Base-by-base conservation (phyloP, 768 basidiomycete species). In the Cyathus striatus region DNA sequence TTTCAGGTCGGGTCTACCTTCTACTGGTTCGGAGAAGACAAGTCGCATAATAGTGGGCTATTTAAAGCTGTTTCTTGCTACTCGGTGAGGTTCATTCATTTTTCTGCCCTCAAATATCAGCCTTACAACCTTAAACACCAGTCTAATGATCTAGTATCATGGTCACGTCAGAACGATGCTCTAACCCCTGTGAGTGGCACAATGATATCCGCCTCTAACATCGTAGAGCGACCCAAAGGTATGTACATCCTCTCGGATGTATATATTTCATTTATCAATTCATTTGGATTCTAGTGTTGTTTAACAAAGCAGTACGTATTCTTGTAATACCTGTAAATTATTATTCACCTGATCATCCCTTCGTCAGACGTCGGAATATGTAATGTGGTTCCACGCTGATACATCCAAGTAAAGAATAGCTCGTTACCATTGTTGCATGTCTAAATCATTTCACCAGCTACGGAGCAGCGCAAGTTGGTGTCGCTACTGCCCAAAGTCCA, bases 341-440 rank as follows among this genome's bases (percentile, higher is more conserved):
- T n/a, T n/a, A n/a, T n/a, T n/a, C n/a, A n/a, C n/a, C n/a, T n/a
- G n/a, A n/a, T n/a, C n/a, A n/a, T n/a, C n/a, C n/a, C n/a, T 16
- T 18, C 9, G n/a, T 14, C 42, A 81, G 78, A 80, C 73, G 50
- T 64, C 64, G 5, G 76, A 80, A 64, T 81, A 80, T 53, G 80
- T 81, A 17, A 79, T 83, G 79, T 83, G 80, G 80, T 83, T 83
- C 64, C 80, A 83, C 56, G 79, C 77, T 6, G 80, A 83, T 50
- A 68, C 65, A 18, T 76, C 75, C 47, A 73, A 78, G 79, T 79
- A 47, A 64, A 57, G 22, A 13, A 12, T 10, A 9, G 10, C 52
- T 5, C 12, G 10, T 25, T 7, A 14, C 25, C 17, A 10, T 12
- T 40, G 26, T 38, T 24, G 3, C 26, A 37, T 23, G 26, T 5